Evolutionary conservation across 2,329 filamentous ascomycete species (phyloP), one percentile per base, ranked within the genome.

Genomic region (Achaetomium macrosporum): DNA sequence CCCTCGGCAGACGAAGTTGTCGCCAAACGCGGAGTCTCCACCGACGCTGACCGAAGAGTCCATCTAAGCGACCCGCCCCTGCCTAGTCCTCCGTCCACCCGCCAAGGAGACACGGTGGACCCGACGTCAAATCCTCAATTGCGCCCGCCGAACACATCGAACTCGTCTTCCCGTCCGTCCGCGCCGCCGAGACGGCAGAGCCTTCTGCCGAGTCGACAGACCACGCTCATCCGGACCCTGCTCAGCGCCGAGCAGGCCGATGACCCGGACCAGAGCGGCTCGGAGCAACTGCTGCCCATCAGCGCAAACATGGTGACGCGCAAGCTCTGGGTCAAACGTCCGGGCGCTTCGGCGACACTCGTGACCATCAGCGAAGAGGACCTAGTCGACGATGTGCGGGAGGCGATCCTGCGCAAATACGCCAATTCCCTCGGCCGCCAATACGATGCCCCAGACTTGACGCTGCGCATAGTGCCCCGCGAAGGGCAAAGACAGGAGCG

Each of bases 291-390:
- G 20, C 57, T 61, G 29, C 70, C 71, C 41, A 70, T 76, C 50
- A 72, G 70, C 63, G 66, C 66, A 56, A 73, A 67, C 55, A 84
- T 84, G 81, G 72, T 81, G 59, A 82, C 78, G 53, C 81, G 89
- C 67, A 96, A 95, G 76, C 84, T 97, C 63, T 99, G 93, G 93
- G 92, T 97, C 66, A 93, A 87, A 75, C 81, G 92, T 64, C 87
- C 88, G 17, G 81, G 85, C 59, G 88, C 85, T 54, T 96, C 92
- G 52, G 84, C 92, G 37, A 99, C 93, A 13, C 77, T 93, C 64
- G 86, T 99, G 51, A 83, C 86, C 56, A 87, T 95, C 63, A 79
- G 83, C 61, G 88, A 95, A 64, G 90, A 95, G 63, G 90, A 96
- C 65, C 73, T 97, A 62, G 91, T 97, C 53, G 93, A 99, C 69